Conservation (phyloP, 257 asterid genomes). For the Lavandula angustifolia region DNA sequence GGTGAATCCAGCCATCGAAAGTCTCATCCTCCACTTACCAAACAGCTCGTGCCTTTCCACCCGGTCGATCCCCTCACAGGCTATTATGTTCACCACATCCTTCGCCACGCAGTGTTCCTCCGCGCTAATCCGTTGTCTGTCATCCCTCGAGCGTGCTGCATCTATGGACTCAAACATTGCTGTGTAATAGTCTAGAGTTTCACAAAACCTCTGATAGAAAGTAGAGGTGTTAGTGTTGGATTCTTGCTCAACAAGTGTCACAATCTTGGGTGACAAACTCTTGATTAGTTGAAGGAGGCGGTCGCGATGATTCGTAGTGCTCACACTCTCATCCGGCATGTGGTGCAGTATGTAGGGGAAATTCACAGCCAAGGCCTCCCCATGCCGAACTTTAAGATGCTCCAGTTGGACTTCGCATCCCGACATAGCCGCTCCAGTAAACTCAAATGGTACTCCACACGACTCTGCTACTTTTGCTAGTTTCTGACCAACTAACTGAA, state of each 20-base stretch:
- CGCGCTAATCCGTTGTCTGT: slow-evolving; percentile 63
- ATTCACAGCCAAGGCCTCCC: slow-evolving; percentile 88
- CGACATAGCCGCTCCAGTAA: slow-evolving; percentile 74
- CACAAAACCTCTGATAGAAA: slow-evolving; percentile 70
- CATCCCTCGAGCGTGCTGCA: slow-evolving; percentile 68
- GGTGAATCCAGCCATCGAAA: slow-evolving; percentile 75
- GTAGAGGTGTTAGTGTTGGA: slow-evolving; percentile 81
- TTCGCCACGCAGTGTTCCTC: slow-evolving; percentile 86
- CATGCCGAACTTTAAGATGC: slow-evolving; percentile 51
- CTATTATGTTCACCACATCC: slow-evolving; percentile 79
- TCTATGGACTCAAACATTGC: slow-evolving; percentile 96
- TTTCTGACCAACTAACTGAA: slow-evolving; percentile 66
- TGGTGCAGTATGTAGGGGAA: slow-evolving; percentile 86
- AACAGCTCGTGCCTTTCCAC: slow-evolving; percentile 90
- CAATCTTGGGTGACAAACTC: slow-evolving; percentile 76
- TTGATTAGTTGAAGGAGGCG: slow-evolving; percentile 70
- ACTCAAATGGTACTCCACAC: slow-evolving; percentile 80
- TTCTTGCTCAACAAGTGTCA: slow-evolving; percentile 87
- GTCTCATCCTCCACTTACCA: slow-evolving; percentile 77
- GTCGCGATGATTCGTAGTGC: slow-evolving; percentile 77
- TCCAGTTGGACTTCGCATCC: slow-evolving; percentile 65
- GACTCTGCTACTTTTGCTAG: slow-evolving; percentile 63
- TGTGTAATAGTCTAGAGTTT: slow-evolving; percentile 71
- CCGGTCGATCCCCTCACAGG: slow-evolving; percentile 83
- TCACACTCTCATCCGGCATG: slow-evolving; percentile 97